Percentiles rank a stretch among this genome's conserved stretches.
These are phyloP conservation scores for Suillus decipiens DNA, from an alignment of 768 basidiomycete species.

Conservation along the genomic window DNA sequence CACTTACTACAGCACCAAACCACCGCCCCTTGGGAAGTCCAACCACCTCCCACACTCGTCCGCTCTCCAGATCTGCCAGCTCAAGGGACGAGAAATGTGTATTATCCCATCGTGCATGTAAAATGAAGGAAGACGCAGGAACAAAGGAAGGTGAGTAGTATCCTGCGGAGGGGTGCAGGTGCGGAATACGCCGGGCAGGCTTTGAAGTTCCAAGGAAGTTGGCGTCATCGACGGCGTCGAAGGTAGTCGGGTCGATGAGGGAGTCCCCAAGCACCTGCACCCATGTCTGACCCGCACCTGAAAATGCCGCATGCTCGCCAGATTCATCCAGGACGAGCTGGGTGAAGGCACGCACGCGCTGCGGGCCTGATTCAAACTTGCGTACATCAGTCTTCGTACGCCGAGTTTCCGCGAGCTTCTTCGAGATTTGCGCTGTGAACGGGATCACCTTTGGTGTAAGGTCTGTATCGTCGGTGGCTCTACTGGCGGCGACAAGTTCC, in stretches of 20 bases:
- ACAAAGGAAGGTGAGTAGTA: slow-evolving; percentile 71
- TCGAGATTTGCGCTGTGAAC: slow-evolving; percentile 65
- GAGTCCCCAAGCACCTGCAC: slow-evolving; percentile 45
- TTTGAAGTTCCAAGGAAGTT: slow-evolving; percentile 21
- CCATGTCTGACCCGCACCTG: slow-evolving; percentile 66
- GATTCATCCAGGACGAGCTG: slow-evolving; percentile 57
- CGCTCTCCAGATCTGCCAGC: slow-evolving; percentile 52
- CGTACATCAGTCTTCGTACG: slow-evolving; percentile 50
- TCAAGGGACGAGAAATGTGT: slow-evolving; percentile 63
- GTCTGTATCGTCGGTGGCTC: neutral
- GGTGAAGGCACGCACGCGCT: slow-evolving; percentile 63
- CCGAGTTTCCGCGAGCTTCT: slow-evolving; percentile 63
- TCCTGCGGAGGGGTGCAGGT: slow-evolving; percentile 45
- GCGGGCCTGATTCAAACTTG: slow-evolving; percentile 52
- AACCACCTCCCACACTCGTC: slow-evolving; percentile 46
- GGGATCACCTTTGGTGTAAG: slow-evolving; percentile 47
- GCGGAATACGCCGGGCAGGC: slow-evolving; percentile 46
- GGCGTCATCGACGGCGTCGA: neutral
- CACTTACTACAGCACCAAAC: slow-evolving; percentile 57
- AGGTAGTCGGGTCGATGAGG: slow-evolving; percentile 36
- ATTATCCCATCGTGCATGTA: slow-evolving; percentile 74
- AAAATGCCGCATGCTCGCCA: slow-evolving; percentile 59
- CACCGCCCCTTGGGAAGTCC: slow-evolving; percentile 69
- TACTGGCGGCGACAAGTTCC: slow-evolving; percentile 44
- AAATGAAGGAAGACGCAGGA: slow-evolving; percentile 41